These are phyloP conservation scores for Trichoderma harzianum DNA, from an alignment of 2,329 filamentous ascomycete genomes.

Conservation along the genomic window DNA sequence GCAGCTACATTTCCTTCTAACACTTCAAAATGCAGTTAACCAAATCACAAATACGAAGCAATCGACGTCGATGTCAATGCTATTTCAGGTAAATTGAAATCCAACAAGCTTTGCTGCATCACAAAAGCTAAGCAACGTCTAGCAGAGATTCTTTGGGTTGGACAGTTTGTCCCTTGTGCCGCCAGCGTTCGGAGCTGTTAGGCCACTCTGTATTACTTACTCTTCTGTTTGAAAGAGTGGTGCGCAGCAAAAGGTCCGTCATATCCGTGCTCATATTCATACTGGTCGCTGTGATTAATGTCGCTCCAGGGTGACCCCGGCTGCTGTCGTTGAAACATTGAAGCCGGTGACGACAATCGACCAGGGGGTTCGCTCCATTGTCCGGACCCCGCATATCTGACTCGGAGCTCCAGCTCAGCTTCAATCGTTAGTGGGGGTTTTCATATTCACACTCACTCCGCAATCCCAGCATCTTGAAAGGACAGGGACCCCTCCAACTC, in stretches of 20 bases:
- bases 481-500: not conserved
- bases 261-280: not conserved
- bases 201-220: not conserved
- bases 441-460: not conserved
- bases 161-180: not conserved
- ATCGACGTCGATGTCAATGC: not conserved
- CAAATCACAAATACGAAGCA: not conserved
- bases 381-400: not conserved
- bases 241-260: not conserved
- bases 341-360: not conserved
- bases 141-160: not conserved
- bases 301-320: not conserved
- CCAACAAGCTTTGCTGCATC: not conserved
- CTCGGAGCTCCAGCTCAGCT: not conserved
- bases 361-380: not conserved
- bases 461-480: not conserved
- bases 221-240: not conserved
- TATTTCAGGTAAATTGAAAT: not conserved
- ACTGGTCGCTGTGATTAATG: not conserved
- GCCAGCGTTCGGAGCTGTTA: not conserved
- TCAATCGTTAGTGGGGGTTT: not conserved
- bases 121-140: not conserved
- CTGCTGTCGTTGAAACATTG: not conserved
- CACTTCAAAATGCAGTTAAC: not conserved
- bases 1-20: not conserved